Percentiles rank a stretch among this genome's conserved stretches.
Conservation (phyloP, 345 rosid species). For the Noccaea caerulescens region DNA sequence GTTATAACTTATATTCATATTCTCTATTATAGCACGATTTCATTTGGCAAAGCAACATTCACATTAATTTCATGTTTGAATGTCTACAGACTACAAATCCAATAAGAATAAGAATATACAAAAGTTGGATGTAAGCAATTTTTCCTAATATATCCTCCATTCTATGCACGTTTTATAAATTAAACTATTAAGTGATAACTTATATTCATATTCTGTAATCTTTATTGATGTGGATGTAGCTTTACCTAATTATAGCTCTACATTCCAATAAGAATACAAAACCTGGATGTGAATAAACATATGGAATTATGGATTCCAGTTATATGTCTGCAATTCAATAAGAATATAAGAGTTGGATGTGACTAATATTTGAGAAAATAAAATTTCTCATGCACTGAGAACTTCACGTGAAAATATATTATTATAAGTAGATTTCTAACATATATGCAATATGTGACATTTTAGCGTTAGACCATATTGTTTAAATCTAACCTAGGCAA, state of each 20-base stretch:
- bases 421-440: background rate
- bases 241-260: no score
- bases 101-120: background rate
- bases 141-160: conserved; percentile 3
- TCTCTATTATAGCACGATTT: conserved; percentile 10
- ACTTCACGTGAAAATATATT: conserved; percentile 20
- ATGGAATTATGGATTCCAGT: background rate
- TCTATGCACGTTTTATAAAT: conserved; percentile 1
- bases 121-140: background rate
- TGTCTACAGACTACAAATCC: background rate
- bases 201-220: conserved; percentile 1
- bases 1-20: background rate
- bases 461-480: background rate
- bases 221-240: no score
- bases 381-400: conserved; percentile 29
- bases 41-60: conserved; percentile 13
- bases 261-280: no score
- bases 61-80: conserved; percentile 1
- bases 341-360: background rate
- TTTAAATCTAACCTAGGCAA: background rate
- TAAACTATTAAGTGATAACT: background rate
- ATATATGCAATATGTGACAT: background rate
- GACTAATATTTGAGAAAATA: background rate
- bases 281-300: no score
- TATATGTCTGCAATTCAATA: background rate